Percentiles rank a stretch among this genome's conserved stretches.
Evolutionary conservation across 371 early-diverging fungal species (phyloP).

Genomic region (Syncephalastrum contaminatum): DNA sequence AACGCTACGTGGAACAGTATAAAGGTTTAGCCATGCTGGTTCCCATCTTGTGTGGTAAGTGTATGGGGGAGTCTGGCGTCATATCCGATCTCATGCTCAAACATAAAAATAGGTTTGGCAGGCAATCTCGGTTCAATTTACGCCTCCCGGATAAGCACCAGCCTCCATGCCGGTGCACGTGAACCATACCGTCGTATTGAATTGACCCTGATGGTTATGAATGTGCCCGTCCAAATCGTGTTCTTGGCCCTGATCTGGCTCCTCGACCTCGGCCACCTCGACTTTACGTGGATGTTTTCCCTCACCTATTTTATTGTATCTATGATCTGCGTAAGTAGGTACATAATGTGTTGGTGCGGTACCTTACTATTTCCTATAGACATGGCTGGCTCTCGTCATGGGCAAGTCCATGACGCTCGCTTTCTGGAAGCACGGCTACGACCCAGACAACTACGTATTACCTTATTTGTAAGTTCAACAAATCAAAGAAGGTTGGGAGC

Average conservation of each 20-base stretch:
- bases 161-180: conserved; percentile 63
- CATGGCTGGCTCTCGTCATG: conserved; percentile 45
- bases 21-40: conserved; percentile 76
- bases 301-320: conserved; percentile 41
- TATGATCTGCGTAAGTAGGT: conserved; percentile 37
- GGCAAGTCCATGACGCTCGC: conserved; percentile 55
- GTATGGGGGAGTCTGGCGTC: neutral
- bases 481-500: conserved; percentile 28
- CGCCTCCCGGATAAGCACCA: conserved; percentile 81
- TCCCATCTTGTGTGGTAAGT: conserved; percentile 71
- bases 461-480: conserved; percentile 65
- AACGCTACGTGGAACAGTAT: conserved; percentile 71
- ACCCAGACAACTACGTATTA: conserved; percentile 85
- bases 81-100: too few relatives aligned
- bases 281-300: conserved; percentile 37
- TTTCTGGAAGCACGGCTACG: conserved; percentile 72
- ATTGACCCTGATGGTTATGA: conserved; percentile 64
- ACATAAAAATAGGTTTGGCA: conserved; percentile 34
- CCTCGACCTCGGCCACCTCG: conserved; percentile 56
- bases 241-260: conserved; percentile 63
- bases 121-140: conserved; percentile 87
- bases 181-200: conserved; percentile 60
- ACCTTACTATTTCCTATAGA: conserved; percentile 20
- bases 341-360: neutral
- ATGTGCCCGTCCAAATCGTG: conserved; percentile 71